Evolutionary conservation across 768 basidiomycete genomes (phyloP), one percentile per base, ranked within the genome.

Genomic region (Hydnomerulius pinastri): DNA sequence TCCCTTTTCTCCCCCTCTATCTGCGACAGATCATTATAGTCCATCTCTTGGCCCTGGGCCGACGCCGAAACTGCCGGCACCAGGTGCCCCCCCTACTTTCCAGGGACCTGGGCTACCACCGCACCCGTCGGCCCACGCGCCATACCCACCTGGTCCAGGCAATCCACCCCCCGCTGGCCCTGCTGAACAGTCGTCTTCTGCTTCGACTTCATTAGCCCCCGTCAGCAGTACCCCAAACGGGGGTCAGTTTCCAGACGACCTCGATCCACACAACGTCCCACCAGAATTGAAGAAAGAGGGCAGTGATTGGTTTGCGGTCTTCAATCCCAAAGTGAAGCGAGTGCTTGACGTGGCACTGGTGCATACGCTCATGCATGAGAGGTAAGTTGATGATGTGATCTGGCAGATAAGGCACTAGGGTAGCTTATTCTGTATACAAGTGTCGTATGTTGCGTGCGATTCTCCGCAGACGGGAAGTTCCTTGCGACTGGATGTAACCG

Each of bases 401-500:
- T 47, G 36, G 24, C 23, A n/a, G 13, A 37, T 8, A 17, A 30
- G 18, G 11, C 27, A 27, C 4, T 15, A 42, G 29, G 10, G 4
- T 40, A 35, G 6, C 56, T 65, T 9, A 68, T 39, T 38, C 23
- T 10, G 21, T 41, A 25, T 12, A 20, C 51, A 55, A 87, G 87
- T 51, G 87, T 89, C 20, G 87, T 89, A 8, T 91, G 95, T 60
- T 97, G 94, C 62, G 93, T 97, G 23, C 81, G 89, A 51, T 96
- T 97, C 72, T 96, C 92, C 44, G 90, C 92, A 12, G 94, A 98
- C 68, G 92, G 95, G 23, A 92, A 90, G 67, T 85, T 78, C 53
- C 81, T 98, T 27, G 96, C 96, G 25, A 98, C 96, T 4, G 96
- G 96, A 11, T 98, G 95, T 72, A 98, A 98, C 71, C 80, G 92